Conservation (phyloP, 1,284 basidiomycete genomes). For the Heterobasidion annosum region DNA sequence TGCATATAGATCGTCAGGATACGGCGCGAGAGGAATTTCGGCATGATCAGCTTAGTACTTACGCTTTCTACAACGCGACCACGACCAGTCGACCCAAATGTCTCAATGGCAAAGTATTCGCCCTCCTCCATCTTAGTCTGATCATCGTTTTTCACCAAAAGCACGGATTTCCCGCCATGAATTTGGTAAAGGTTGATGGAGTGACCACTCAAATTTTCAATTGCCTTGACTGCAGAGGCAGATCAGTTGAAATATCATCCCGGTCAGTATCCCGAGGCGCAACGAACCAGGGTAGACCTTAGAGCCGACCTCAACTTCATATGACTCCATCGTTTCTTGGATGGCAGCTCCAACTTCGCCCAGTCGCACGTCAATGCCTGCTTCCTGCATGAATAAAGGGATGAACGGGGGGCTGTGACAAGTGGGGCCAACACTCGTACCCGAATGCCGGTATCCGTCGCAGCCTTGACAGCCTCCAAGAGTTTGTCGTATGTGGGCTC, state of each 20-base stretch:
- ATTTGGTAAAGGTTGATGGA: constrained; percentile 87
- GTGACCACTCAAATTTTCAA: constrained; percentile 88
- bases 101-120: constrained; percentile 99
- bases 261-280: not conserved
- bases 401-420: not conserved
- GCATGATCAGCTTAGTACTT: not conserved
- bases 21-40: constrained; percentile 8
- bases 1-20: constrained; percentile 20
- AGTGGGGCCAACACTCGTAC: constrained; percentile 28
- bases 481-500: constrained; percentile 89
- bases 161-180: constrained; percentile 83
- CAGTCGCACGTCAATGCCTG: constrained; percentile 92
- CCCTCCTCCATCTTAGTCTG: constrained; percentile 98
- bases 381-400: constrained; percentile 50
- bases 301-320: constrained; percentile 89
- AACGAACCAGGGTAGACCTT: constrained; percentile 76
- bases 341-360: constrained; percentile 91
- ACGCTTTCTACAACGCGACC: constrained; percentile 87
- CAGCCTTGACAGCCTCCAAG: constrained; percentile 87
- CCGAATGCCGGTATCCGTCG: constrained; percentile 85
- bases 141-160: constrained; percentile 85
- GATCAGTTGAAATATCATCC: not conserved
- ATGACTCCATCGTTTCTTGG: constrained; percentile 99
- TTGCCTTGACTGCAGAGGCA: constrained; percentile 70
- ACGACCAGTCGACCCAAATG: constrained; percentile 95